phyloP scores from a whole-genome alignment of 495 filamentous ascomycete species.

The Aspergillus incahuasiensis region DNA sequence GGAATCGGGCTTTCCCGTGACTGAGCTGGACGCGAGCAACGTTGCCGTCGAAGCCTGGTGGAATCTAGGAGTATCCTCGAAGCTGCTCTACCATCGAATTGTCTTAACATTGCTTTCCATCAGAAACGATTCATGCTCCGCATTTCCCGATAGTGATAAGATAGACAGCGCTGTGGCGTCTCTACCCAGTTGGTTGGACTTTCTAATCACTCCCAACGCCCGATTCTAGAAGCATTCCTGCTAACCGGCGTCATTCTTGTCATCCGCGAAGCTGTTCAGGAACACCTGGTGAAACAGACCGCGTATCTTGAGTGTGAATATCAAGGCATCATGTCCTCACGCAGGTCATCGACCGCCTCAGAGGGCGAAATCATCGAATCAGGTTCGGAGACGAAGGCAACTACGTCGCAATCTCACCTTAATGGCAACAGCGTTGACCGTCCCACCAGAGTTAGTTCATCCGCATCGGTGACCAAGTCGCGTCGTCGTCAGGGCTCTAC shows the following conservation, averaged over 20 bases:
- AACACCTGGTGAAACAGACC: not conserved
- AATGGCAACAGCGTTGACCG: slow-evolving; percentile 74
- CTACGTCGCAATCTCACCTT: slow-evolving; percentile 70
- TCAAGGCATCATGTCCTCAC: slow-evolving; percentile 30
- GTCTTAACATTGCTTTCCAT: not conserved
- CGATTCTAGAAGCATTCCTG: slow-evolving; percentile 17
- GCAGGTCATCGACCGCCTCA: slow-evolving; percentile 47
- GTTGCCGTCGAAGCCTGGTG: not conserved
- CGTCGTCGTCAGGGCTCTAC: slow-evolving; percentile 40
- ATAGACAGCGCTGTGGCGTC: slow-evolving; percentile 24
- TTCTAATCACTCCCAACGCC: slow-evolving; percentile 29
- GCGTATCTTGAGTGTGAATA: not conserved
- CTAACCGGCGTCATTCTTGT: slow-evolving; percentile 24
- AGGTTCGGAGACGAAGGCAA: slow-evolving; percentile 64
- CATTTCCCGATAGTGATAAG: slow-evolving; percentile 18
- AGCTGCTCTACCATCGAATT: not conserved
- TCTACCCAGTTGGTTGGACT: slow-evolving; percentile 43
- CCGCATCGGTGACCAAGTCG: slow-evolving; percentile 37
- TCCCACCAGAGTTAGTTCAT: slow-evolving; percentile 55
- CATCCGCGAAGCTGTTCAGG: slow-evolving; percentile 25
- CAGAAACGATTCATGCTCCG: slow-evolving; percentile 15
- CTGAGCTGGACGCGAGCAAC: slow-evolving; percentile 2
- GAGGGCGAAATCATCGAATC: slow-evolving; percentile 88
- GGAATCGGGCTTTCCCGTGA: slow-evolving; percentile 13
- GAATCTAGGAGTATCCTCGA: no score